A percentile compares a stretch with the other conserved stretches of the same genome.
Evolutionary conservation across 163 green algal species (phyloP).

Genomic region (Picocystis sp.): DNA sequence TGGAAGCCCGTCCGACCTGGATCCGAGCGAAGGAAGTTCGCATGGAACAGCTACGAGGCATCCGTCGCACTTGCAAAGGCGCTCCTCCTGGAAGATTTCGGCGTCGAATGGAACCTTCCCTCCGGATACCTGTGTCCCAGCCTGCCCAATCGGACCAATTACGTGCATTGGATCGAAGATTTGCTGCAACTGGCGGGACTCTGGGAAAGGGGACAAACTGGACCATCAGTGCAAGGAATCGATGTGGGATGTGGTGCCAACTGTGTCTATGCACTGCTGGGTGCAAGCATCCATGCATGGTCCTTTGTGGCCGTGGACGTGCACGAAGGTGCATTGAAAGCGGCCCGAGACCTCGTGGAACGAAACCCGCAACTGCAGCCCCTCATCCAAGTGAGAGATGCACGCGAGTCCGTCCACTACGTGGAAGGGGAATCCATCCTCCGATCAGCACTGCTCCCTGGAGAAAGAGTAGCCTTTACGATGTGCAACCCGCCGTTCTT

Average conservation of each 20-base stretch:
- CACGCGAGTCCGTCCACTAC: neutral
- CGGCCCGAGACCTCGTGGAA: conserved; percentile 29
- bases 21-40: no score
- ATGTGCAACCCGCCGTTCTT: conserved; percentile 99
- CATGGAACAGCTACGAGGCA: no score
- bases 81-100: conserved; percentile 3
- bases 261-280: conserved; percentile 79
- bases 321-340: conserved; percentile 32
- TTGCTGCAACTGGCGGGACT: conserved; percentile 1
- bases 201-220: neutral
- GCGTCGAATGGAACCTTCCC: neutral
- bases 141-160: neutral
- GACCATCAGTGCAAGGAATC: conserved; percentile 28
- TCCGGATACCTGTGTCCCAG: neutral
- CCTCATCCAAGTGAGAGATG: conserved; percentile 37
- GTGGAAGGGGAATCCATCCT: conserved; percentile 3
- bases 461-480: conserved; percentile 39
- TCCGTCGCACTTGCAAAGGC: neutral
- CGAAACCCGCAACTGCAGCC: conserved; percentile 42
- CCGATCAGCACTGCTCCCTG: neutral
- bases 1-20: no score
- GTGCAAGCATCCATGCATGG: conserved; percentile 57
- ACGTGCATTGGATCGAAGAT: conserved; percentile 2
- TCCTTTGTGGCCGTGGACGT: conserved; percentile 64
- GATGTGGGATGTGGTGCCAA: conserved; percentile 85